Conservation (phyloP, 2,329 filamentous ascomycete genomes). For the Phaeoacremonium minimum region DNA sequence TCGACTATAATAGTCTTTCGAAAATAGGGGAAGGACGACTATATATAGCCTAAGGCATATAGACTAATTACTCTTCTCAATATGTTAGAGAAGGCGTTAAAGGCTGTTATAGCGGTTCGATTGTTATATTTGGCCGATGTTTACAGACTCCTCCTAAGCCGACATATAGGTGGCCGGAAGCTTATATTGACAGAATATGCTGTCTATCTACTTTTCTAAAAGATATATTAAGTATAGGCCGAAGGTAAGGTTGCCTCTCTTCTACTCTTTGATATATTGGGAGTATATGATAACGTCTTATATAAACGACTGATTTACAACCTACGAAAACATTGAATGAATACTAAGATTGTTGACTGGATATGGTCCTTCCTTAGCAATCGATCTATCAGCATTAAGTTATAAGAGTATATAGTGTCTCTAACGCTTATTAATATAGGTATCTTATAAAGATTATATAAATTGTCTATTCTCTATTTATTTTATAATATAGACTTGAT, state of each 20-base stretch:
- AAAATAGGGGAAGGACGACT: constrained; percentile 14
- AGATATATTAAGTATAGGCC: not conserved
- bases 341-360: constrained; percentile 13
- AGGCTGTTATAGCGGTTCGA: constrained; percentile 11
- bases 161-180: constrained; percentile 3
- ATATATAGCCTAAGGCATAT: constrained; percentile 12
- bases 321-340: constrained; percentile 10
- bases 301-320: constrained; percentile 12
- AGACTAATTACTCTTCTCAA: constrained; percentile 13
- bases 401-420: constrained; percentile 9
- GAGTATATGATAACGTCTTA: constrained; percentile 11
- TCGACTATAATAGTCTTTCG: constrained; percentile 9
- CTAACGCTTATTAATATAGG: constrained; percentile 9
- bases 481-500: constrained; percentile 20
- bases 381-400: constrained; percentile 7
- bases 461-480: constrained; percentile 19
- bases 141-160: constrained; percentile 6
- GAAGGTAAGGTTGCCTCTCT: constrained; percentile 1
- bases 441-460: constrained; percentile 16
- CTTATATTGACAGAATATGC: constrained; percentile 1
- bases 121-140: constrained; percentile 8
- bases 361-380: constrained; percentile 12
- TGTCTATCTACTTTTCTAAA: constrained; percentile 1
- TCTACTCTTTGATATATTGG: constrained; percentile 1
- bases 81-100: constrained; percentile 12